These are phyloP conservation scores for Solanum paucissectum DNA, from an alignment of 257 asterid genomes.

Conservation along the genomic window DNA sequence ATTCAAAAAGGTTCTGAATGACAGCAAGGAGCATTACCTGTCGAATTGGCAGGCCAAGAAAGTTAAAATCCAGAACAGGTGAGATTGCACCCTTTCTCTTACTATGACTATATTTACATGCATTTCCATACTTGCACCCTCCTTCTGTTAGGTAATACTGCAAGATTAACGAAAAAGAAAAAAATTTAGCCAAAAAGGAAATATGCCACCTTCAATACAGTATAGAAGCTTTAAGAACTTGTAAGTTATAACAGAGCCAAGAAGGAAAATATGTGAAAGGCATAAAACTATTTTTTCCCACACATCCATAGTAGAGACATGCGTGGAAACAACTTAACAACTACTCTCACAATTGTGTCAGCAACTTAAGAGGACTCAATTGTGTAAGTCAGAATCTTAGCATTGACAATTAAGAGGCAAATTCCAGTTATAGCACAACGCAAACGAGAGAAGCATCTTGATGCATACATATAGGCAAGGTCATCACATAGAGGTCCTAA, in stretches of 20 bases:
- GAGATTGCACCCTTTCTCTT: constrained; percentile 22
- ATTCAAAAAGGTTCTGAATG: neutral
- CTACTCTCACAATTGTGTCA: neutral
- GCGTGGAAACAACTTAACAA: neutral
- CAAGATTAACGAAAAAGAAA: constrained; percentile 5
- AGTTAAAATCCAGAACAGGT: constrained; percentile 38
- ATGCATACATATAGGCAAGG: neutral
- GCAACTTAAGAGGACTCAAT: neutral
- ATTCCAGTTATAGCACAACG: neutral
- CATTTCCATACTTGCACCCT: constrained; percentile 69
- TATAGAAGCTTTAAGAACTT: neutral
- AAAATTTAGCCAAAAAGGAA: neutral
- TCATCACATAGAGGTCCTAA: neutral
- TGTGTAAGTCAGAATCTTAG: neutral
- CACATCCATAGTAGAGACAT: neutral
- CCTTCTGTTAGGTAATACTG: constrained; percentile 66
- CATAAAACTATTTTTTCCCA: neutral
- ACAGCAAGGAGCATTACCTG: constrained; percentile 23
- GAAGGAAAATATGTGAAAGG: neutral
- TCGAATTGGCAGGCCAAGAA: constrained; percentile 71
- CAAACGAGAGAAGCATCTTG: neutral
- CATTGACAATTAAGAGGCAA: neutral
- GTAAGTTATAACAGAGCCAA: neutral
- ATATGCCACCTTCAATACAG: neutral
- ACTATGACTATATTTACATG: constrained; percentile 56